A percentile compares a stretch with the other conserved stretches of the same genome.
Evolutionary conservation across 306 rosid genomes (phyloP).

Genomic region (Dryas alaskensis): DNA sequence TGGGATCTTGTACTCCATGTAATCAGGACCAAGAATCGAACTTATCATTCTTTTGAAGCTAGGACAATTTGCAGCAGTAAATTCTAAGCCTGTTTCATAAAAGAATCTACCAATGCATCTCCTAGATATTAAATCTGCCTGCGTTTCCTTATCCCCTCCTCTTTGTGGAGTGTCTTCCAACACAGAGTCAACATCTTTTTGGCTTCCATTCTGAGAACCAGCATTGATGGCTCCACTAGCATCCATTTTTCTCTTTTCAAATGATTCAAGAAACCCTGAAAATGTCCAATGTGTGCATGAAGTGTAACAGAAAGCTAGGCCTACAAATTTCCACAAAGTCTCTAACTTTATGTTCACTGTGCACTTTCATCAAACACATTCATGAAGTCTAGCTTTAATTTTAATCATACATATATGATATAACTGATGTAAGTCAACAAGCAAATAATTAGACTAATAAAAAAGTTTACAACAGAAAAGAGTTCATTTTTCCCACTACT

Average conservation of each 20-base stretch:
- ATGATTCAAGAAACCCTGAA: background rate
- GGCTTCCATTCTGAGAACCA: background rate
- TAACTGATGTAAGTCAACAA: background rate
- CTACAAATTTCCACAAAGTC: background rate
- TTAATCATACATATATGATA: no score
- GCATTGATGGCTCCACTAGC: background rate
- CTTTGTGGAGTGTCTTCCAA: background rate
- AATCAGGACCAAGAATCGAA: slow-evolving; percentile 8
- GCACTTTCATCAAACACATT: no score
- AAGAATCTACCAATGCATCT: slow-evolving; percentile 30
- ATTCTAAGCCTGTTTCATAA: slow-evolving; percentile 31
- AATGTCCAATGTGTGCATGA: slow-evolving; percentile 1
- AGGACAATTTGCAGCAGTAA: slow-evolving; percentile 8
- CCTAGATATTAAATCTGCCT: background rate
- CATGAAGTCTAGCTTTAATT: no score
- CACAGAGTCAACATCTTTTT: background rate
- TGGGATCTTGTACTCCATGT: slow-evolving; percentile 16
- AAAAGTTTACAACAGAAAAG: background rate
- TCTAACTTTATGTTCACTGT: no score
- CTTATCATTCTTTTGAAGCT: slow-evolving; percentile 22
- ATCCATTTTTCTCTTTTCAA: background rate
- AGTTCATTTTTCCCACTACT: background rate
- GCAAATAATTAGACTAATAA: background rate
- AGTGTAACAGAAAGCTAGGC: background rate
- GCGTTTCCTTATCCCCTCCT: slow-evolving; percentile 6